These are phyloP conservation scores for Rhodotorula sphaerocarpa DNA, from an alignment of 768 basidiomycete species.

Conservation along the genomic window DNA sequence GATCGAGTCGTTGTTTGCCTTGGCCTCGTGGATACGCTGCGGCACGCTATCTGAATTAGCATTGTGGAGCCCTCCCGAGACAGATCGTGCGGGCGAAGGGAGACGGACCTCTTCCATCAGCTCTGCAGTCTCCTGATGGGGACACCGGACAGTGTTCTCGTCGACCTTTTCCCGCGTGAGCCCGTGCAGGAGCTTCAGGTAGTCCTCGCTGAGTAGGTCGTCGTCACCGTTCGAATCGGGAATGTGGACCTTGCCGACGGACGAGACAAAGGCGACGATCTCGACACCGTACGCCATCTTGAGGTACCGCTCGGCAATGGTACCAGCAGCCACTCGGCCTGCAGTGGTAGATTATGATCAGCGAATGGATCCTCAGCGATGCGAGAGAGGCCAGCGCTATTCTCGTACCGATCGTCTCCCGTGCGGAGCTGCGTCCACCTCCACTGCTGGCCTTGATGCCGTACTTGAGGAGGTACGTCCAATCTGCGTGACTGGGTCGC, in stretches of 20 bases:
- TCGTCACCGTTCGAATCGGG: conserved; percentile 50
- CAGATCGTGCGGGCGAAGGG: neutral
- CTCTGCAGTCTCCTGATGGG: conserved; percentile 77
- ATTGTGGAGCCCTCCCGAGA: neutral
- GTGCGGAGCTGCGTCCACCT: conserved; percentile 85
- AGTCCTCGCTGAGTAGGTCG: conserved; percentile 75
- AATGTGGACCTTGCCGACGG: conserved; percentile 84
- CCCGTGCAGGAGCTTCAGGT: conserved; percentile 64
- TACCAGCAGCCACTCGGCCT: conserved; percentile 95
- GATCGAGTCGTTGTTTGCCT: conserved; percentile 82
- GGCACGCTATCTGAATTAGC: neutral
- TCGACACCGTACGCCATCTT: conserved; percentile 78
- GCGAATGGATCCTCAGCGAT: too few relatives aligned
- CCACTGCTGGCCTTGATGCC: conserved; percentile 95
- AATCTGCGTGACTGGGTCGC: conserved; percentile 93
- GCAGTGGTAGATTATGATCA: neutral
- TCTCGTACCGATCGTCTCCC: conserved; percentile 87
- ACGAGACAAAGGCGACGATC: conserved; percentile 93
- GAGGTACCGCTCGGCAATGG: conserved; percentile 94
- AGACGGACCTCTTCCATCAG: conserved; percentile 71
- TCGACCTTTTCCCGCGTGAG: conserved; percentile 84
- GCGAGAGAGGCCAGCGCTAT: too few relatives aligned
- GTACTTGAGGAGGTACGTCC: conserved; percentile 95
- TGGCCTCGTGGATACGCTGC: conserved; percentile 87
- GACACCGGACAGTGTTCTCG: conserved; percentile 75